These are phyloP conservation scores for Quercus gilva DNA, from an alignment of 306 rosid species.

Conservation along the genomic window DNA sequence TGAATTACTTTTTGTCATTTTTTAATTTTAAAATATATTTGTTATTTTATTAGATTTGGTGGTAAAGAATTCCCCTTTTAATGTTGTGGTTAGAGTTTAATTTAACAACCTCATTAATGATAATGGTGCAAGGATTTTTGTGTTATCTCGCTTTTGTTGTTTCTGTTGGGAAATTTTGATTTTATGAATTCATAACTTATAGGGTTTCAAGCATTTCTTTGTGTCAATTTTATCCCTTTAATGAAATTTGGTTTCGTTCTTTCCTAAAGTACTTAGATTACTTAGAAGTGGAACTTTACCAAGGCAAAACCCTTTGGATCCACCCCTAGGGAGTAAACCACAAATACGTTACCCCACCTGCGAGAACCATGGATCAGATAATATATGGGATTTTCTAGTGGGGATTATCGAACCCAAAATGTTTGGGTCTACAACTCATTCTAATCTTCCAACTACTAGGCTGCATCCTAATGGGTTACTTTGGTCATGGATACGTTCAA, in stretches of 20 bases:
- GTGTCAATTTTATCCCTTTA: constrained; percentile 4
- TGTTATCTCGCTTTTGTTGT: constrained; percentile 3
- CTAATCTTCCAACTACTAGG: too few relatives aligned
- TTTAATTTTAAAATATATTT: too few relatives aligned
- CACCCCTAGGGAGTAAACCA: too few relatives aligned
- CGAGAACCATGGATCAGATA: too few relatives aligned
- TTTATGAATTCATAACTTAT: constrained; percentile 11
- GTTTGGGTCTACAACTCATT: too few relatives aligned
- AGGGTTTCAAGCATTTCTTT: constrained; percentile 25
- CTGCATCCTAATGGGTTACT: not conserved
- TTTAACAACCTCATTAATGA: constrained; percentile 5
- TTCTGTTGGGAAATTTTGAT: constrained; percentile 1
- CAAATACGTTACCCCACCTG: too few relatives aligned
- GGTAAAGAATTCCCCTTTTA: constrained; percentile 6
- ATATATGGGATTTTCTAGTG: too few relatives aligned
- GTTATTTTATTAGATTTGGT: constrained; percentile 10
- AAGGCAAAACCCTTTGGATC: too few relatives aligned
- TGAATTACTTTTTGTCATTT: too few relatives aligned
- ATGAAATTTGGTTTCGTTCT: too few relatives aligned
- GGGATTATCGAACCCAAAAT: too few relatives aligned
- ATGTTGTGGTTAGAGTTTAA: constrained; percentile 10
- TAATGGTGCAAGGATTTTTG: constrained; percentile 1
- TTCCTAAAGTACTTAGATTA: not conserved
- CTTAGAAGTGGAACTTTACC: not conserved
- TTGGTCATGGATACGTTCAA: not conserved